Conservation (phyloP, 257 asterid species). For the Jacaranda copaia region DNA sequence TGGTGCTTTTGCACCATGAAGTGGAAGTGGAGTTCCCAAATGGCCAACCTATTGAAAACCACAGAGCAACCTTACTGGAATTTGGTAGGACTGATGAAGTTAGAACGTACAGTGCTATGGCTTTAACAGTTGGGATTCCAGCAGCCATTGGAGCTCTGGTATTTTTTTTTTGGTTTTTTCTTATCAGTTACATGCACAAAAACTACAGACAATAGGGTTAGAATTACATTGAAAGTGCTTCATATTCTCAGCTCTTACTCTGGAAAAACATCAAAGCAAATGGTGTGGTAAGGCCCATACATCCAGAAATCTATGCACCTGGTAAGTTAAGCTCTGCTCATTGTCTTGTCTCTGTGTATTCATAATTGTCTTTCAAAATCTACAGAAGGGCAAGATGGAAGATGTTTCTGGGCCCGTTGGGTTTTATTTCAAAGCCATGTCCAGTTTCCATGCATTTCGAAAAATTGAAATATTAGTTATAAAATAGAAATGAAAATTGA, state of each 20-base stretch:
- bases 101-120: conserved; percentile 78
- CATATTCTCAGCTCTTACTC: conserved; percentile 68
- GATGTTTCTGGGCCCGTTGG: background rate
- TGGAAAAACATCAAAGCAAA: conserved; percentile 58
- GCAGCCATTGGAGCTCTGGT: conserved; percentile 98
- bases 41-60: conserved; percentile 62
- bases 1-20: conserved; percentile 95
- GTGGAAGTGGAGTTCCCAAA: conserved; percentile 79
- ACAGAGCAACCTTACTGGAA: conserved; percentile 79
- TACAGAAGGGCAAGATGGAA: background rate
- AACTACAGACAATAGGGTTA: background rate
- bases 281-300: conserved; percentile 81
- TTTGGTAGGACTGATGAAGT: conserved; percentile 66
- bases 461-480: too few species aligned
- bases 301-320: conserved; percentile 83
- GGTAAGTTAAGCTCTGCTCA: conserved; percentile 49
- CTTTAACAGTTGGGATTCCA: conserved; percentile 93
- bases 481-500: too few species aligned
- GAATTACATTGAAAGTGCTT: background rate
- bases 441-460: too few species aligned
- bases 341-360: background rate
- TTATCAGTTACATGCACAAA: background rate
- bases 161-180: conserved; percentile 32
- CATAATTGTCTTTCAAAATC: background rate
- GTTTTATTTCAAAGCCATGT: background rate